Evolutionary conservation across 352 stramenopile species (phyloP).

Genomic region (Phytopythium oedochilum): DNA sequence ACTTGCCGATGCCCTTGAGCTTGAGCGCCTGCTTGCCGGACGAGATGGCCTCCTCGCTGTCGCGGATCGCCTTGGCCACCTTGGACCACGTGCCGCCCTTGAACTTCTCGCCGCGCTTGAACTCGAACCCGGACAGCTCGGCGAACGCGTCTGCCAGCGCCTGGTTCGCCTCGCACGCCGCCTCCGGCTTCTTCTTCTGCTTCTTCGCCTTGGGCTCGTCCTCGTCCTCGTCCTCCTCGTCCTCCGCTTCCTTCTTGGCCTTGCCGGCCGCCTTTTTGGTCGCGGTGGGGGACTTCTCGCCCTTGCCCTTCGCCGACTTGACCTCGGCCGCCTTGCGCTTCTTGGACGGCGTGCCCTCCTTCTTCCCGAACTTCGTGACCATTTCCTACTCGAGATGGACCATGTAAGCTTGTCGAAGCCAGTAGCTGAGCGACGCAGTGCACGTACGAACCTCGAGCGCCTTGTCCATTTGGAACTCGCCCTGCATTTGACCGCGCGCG

Average conservation of each 20-base stretch:
- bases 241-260: constrained; percentile 19
- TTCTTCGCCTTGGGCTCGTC: constrained; percentile 55
- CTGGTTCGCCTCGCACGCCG: constrained; percentile 62
- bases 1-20: constrained; percentile 84
- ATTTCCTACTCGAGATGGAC: constrained; percentile 37
- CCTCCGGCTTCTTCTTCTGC: constrained; percentile 31
- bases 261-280: constrained; percentile 16
- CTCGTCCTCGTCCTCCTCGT: constrained; percentile 39
- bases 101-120: constrained; percentile 85
- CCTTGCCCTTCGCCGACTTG: constrained; percentile 30
- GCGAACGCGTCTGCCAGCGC: constrained; percentile 65
- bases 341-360: constrained; percentile 35
- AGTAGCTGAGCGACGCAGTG: neutral
- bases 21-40: constrained; percentile 78
- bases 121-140: constrained; percentile 85
- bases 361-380: constrained; percentile 73
- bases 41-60: constrained; percentile 54
- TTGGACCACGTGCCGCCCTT: constrained; percentile 87
- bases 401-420: neutral
- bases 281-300: constrained; percentile 21
- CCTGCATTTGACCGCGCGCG: constrained; percentile 14
- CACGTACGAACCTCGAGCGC: constrained; percentile 42
- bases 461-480: constrained; percentile 69
- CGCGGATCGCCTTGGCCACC: constrained; percentile 79
- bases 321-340: constrained; percentile 38